Base-by-base conservation (phyloP, 2,329 filamentous ascomycete species). In the Chrysoporthe austroafricana region DNA sequence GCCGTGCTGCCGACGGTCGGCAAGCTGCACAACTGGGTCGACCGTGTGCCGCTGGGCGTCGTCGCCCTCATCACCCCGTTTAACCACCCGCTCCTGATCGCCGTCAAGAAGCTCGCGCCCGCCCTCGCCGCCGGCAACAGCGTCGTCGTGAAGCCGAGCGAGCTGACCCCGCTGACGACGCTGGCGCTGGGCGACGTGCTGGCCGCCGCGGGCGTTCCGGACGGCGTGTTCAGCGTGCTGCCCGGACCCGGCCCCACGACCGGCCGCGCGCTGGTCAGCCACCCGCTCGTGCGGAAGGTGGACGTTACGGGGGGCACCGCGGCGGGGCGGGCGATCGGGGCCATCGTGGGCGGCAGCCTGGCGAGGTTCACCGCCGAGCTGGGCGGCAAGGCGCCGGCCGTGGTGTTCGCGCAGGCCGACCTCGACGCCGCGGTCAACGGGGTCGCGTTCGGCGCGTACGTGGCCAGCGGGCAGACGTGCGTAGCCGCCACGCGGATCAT, bases 401-500 rank as follows among this genome's bases (percentile, higher is more conserved):
- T 92, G 36, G 86, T 92, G 71, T 91, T 91, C 72, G 82, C 85
- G 44, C 83, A 88, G 66, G 89, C 89, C 0, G 85, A 91, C 71
- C 76, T 92, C 32, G 85, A 88, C 67, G 84, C 88, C 50, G 88
- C 90, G 16, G 88, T 91, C 72, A 90, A 90, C 63, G 91, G 90
- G 75, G 87, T 90, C 74, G 89, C 88, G 4, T 86, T 86, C 71
- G 85, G 84, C 3, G 83, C 84, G 7, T 87, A 85, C 67, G 79
- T 85, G 21, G 85, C 85, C 7, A 85, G 83, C 64, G 85, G 85
- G 0, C 85, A 87, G 77, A 86, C 84, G 1, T 87, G 85, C 70
- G 91, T 91, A 65, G 91, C 91, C 7, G 90, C 90, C 63, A 93
- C 91, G 50, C 86, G 92, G 73, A 87, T 95, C 75, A 88, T 93